Conservation (phyloP, 192 early-diverging fungal genomes). For the Mycoemilia scoparia region DNA sequence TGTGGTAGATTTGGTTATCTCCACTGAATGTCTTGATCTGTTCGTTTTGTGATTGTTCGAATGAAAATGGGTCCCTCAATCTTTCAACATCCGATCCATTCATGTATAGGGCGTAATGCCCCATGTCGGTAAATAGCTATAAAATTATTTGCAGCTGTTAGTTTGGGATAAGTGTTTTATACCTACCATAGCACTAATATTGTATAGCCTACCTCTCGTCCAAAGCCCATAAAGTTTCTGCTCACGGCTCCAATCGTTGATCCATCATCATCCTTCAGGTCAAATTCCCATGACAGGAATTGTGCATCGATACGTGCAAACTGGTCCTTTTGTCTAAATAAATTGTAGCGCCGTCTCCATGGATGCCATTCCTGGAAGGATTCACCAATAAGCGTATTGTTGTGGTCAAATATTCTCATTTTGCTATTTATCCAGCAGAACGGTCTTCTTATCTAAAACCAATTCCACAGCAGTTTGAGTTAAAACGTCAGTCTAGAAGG, state of each 20-base stretch:
- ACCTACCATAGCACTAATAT: not conserved
- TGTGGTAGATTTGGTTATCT: slow-evolving; percentile 3
- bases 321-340: slow-evolving; percentile 43
- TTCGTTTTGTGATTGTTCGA: not conserved
- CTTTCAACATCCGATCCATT: slow-evolving; percentile 23
- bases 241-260: slow-evolving; percentile 43
- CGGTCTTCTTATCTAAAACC: too few relatives aligned
- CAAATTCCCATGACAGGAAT: slow-evolving; percentile 68
- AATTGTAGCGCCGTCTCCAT: slow-evolving; percentile 60
- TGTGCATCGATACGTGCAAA: slow-evolving; percentile 53
- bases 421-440: slow-evolving; percentile 63
- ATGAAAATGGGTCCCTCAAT: not conserved
- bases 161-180: not conserved
- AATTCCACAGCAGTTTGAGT: slow-evolving; percentile 5
- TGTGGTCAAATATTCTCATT: slow-evolving; percentile 42
- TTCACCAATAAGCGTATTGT: slow-evolving; percentile 53
- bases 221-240: slow-evolving; percentile 69
- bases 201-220: slow-evolving; percentile 28
- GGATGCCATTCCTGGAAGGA: slow-evolving; percentile 77
- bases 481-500: not conserved
- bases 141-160: slow-evolving; percentile 1
- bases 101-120: slow-evolving; percentile 62
- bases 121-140: slow-evolving; percentile 70
- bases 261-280: slow-evolving; percentile 24
- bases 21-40: slow-evolving; percentile 1